Conservation (phyloP, 768 basidiomycete genomes). For the Termitomyces titanicus region DNA sequence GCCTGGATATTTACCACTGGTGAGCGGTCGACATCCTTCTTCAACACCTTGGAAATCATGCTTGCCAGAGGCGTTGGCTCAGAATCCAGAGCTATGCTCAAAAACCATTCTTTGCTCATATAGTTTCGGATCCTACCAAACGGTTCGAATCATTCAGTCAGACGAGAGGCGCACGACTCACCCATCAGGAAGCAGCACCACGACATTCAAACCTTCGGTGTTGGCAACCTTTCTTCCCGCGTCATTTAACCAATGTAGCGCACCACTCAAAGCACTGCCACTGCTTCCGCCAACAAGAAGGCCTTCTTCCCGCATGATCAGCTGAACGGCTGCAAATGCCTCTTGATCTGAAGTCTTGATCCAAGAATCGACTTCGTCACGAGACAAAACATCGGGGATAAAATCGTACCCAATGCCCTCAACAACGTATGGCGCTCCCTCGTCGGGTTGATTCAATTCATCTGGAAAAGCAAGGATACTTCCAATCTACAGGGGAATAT, state of each 20-base stretch:
- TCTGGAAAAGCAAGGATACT: slow-evolving; percentile 82
- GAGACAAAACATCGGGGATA: slow-evolving; percentile 81
- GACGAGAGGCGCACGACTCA: slow-evolving; percentile 31
- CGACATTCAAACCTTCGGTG: slow-evolving; percentile 78
- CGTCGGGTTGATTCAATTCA: slow-evolving; percentile 50
- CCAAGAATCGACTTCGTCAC: slow-evolving; percentile 73
- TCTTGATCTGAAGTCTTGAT: slow-evolving; percentile 82
- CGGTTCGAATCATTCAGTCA: neutral
- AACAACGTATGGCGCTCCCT: slow-evolving; percentile 62
- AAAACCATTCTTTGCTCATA: slow-evolving; percentile 92
- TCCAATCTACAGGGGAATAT: slow-evolving; percentile 55
- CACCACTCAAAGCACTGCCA: slow-evolving; percentile 79
- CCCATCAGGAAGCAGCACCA: slow-evolving; percentile 90
- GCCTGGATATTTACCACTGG: neutral
- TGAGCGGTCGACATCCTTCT: neutral
- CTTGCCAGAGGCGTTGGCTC: slow-evolving; percentile 52
- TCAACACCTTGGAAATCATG: slow-evolving; percentile 37
- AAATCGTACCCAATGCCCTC: slow-evolving; percentile 99
- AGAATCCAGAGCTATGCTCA: slow-evolving; percentile 57
- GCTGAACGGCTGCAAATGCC: slow-evolving; percentile 70
- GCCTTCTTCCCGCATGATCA: slow-evolving; percentile 81
- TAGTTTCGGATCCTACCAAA: slow-evolving; percentile 78
- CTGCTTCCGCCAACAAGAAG: slow-evolving; percentile 92
- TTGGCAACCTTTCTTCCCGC: slow-evolving; percentile 62
- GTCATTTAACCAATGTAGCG: slow-evolving; percentile 72